A percentile compares a stretch with the other conserved stretches of the same genome.
These are phyloP conservation scores for Zopfia rhizophila DNA, from an alignment of 2,329 filamentous ascomycete species.

Conservation along the genomic window DNA sequence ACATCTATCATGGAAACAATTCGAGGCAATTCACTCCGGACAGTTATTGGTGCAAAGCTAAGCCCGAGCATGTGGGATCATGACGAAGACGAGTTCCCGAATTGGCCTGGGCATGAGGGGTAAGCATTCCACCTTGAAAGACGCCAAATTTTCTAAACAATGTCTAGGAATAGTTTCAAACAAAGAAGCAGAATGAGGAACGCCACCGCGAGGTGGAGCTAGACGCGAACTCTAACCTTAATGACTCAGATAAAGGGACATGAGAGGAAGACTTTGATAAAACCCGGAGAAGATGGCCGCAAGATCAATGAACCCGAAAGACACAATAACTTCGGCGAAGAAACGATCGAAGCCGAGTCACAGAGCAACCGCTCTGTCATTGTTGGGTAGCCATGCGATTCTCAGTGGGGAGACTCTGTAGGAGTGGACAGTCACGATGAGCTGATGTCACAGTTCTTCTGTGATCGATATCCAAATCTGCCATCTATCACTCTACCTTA, in stretches of 20 bases:
- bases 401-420: slow-evolving; percentile 19
- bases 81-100: slow-evolving; percentile 10
- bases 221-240: no score
- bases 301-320: not conserved
- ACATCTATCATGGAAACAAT: no score
- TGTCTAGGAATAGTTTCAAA: no score
- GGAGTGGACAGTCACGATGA: slow-evolving; percentile 25
- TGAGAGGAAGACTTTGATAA: no score
- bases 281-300: no score
- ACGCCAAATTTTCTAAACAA: not conserved
- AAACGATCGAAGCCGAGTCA: slow-evolving; percentile 7
- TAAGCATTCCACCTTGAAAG: not conserved
- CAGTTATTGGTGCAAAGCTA: no score
- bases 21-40: no score
- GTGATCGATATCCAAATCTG: not conserved
- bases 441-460: slow-evolving; percentile 17
- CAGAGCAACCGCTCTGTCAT: slow-evolving; percentile 19
- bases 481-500: slow-evolving; percentile 6
- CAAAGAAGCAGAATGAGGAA: no score
- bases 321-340: not conserved
- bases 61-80: slow-evolving; percentile 8
- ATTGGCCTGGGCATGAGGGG: not conserved
- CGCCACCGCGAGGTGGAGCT: no score
- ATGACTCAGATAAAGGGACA: no score
- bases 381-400: slow-evolving; percentile 9